Base-by-base conservation (phyloP, 2,329 filamentous ascomycete species). In the Amphichorda felina region DNA sequence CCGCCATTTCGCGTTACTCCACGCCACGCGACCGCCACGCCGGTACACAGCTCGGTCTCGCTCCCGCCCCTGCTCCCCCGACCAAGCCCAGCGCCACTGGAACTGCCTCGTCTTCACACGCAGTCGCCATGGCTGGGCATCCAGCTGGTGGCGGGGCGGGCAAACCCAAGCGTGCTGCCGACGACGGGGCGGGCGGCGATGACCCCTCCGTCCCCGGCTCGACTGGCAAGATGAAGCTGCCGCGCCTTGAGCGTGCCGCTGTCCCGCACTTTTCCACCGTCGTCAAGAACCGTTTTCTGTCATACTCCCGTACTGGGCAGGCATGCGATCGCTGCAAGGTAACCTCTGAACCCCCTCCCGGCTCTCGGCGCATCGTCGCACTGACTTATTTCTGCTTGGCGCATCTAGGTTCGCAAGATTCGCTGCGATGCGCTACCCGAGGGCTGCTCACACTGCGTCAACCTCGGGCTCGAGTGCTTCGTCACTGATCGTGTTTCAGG, bases 281-380 rank as follows among this genome's bases (percentile, higher is more conserved):
- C 22, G 68, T 74, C 43, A 73, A 73, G 58, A 69, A 56, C 48
- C 66, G 70, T 37, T 54, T 74, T 30, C 64, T 68, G 43, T 65
- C 67, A 4, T 72, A 72, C 43, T 70, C 68, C 15, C 63, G 71
- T 38, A 93, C 85, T 0, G 85, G 85, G 8, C 85, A 93, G 60
- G 85, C 85, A 22, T 93, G 85, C 66, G 85, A 93, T 59, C 71
- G 86, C 38, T 93, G 86, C 69, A 91, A 89, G 71, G 81, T 84
- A 56, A 47, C 13, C n/a, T n/a, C n/a, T n/a, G n/a, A n/a, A n/a
- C n/a, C n/a, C n/a, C 8, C 30, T 30, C n/a, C 27, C n/a, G 13
- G n/a, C 27, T 7, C 11, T 18, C 21, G 21, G 21, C 21, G 21
- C 21, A 24, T 24, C n/a, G n/a, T n/a, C n/a, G n/a, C n/a, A n/a